Evolutionary conservation across 768 basidiomycete genomes (phyloP).

Genomic region (Panaeolus cyanescens): DNA sequence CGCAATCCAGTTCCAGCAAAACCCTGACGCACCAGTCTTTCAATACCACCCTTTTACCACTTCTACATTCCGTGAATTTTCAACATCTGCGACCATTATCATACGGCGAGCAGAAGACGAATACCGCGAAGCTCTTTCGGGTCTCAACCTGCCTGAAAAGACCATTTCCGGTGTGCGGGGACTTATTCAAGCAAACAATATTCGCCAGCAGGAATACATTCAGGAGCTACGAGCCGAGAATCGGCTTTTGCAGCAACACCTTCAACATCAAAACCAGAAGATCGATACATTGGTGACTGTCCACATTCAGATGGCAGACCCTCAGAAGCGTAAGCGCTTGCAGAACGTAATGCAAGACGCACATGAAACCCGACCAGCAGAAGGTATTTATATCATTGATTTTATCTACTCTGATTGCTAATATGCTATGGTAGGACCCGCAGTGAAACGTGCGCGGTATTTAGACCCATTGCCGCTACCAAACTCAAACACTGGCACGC

Average conservation of each 20-base stretch:
- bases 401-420: not conserved
- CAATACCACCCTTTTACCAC: conserved; percentile 5
- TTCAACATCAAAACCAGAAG: not conserved
- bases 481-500: too few species aligned
- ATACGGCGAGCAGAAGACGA: not conserved
- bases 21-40: conserved; percentile 24
- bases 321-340: not conserved
- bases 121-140: not conserved
- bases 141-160: not conserved
- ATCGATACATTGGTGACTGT: not conserved
- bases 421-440: not conserved
- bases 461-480: not conserved
- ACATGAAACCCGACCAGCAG: not conserved
- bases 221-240: not conserved
- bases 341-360: not conserved
- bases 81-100: not conserved
- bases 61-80: not conserved
- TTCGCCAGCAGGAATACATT: not conserved
- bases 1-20: conserved; percentile 23
- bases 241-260: not conserved
- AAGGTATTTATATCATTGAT: not conserved
- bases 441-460: not conserved
- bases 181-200: not conserved
- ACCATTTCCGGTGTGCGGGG: not conserved
- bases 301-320: not conserved